Base-by-base conservation (phyloP, 257 asterid genomes). In the Ajuga chamaepitys region DNA sequence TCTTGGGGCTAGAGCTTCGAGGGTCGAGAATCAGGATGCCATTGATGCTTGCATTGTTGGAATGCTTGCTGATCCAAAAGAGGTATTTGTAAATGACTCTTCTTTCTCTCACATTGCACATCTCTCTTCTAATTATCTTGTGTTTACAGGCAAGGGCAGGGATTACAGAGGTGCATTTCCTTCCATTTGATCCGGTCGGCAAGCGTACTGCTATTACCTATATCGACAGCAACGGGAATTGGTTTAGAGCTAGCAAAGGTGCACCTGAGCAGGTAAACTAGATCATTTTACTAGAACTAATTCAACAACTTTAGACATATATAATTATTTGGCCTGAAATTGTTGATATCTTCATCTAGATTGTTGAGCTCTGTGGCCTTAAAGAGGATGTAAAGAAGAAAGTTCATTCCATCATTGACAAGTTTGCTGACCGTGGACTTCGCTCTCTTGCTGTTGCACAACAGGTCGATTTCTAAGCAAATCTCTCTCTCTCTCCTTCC, bases 1-100 rank as follows among this genome's bases (percentile, higher is more conserved):
- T 37, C 56, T 58, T 6, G 94, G 77, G 4, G 94, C 94, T 35
- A 73, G 87, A 71, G 89, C 94, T 40, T 86, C 94, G 20, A 83
- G 94, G 75, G 86, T 83, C 22, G 94, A 86, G 71, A 86, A 86
- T 64, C 94, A 86, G 71, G 94, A 86, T n/a, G 90, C 94, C 0
- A 86, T 86, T 37, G 94, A 86, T 76, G 85, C 94, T 74, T 81
- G 88, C 73, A 86, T 86, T 51, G 94, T 83, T 9, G 74, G 77
- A 16, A 81, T 83, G 86, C 34, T 86, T 37, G 78, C 76, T 55
- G 90, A 86, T 68, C 86, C 88, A 1, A 77, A 68, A 40, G 88
- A 86, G 90, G 90, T 75, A 72, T 38, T 10, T 9, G 4, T 22
- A 12, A 12, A 13, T 48, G 3, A 0, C 14, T 22, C 11, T 26